Percentiles rank a stretch among this genome's conserved stretches.
Conservation (phyloP, 306 rosid genomes). For the Parietaria judaica region DNA sequence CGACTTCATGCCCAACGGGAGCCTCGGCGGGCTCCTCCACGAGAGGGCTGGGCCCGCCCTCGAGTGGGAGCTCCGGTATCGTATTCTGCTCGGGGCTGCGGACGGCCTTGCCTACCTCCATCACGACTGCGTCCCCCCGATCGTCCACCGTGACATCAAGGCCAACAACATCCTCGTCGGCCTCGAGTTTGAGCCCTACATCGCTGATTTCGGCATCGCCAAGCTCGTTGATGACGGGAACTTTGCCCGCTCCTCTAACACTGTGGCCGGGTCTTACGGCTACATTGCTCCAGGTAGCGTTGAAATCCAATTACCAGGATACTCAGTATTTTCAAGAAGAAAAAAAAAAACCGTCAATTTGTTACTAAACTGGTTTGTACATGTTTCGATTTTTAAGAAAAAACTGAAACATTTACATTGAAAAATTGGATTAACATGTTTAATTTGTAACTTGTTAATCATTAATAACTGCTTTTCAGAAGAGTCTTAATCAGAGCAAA, state of each 20-base stretch:
- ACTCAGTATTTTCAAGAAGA: neutral
- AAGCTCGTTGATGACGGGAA: conserved; percentile 83
- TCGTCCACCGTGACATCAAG: conserved; percentile 91
- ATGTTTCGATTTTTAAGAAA: too few relatives aligned
- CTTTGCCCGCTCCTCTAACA: conserved; percentile 69
- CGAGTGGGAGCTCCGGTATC: conserved; percentile 91
- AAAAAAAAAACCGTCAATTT: too few relatives aligned
- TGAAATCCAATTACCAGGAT: neutral
- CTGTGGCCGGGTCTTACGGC: conserved; percentile 97
- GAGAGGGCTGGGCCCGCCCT: conserved; percentile 64
- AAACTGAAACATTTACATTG: too few relatives aligned
- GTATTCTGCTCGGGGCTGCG: conserved; percentile 79
- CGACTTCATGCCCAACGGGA: conserved; percentile 93
- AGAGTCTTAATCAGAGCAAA: too few relatives aligned
- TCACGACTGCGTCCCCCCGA: conserved; percentile 95
- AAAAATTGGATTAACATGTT: too few relatives aligned
- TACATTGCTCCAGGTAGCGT: conserved; percentile 91
- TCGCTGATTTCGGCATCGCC: conserved; percentile 95
- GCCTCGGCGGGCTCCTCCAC: conserved; percentile 73
- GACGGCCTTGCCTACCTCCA: conserved; percentile 90
- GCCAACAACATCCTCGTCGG: conserved; percentile 97
- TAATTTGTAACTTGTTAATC: too few relatives aligned
- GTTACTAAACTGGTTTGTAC: too few relatives aligned
- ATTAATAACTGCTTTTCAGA: too few relatives aligned
- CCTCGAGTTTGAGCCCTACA: conserved; percentile 81